Base-by-base conservation (phyloP, 2,329 filamentous ascomycete species). In the Aphanocladium album region DNA sequence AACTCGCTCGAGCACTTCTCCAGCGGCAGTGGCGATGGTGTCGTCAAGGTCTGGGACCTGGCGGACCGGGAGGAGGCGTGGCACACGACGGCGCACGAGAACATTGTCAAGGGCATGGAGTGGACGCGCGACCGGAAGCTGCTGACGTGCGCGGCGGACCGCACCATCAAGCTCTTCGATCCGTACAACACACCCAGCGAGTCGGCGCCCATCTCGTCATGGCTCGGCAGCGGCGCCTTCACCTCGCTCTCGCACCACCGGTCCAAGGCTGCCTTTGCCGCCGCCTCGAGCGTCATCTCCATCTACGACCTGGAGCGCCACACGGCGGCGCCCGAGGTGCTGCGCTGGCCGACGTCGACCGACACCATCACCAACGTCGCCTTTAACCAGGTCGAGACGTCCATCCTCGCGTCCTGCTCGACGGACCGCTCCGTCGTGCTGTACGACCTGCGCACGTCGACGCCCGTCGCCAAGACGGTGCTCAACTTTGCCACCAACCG, bases 351-450 rank as follows among this genome's bases (percentile, higher is more conserved):
- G 5, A 95, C 89, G 5, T 86, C 88, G 11, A 88, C 90, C 62
- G 95, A 96, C 74, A 98, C 95, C 4, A 95, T 98, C 74, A 96
- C 86, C 47, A 83, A 89, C 14, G 84, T 97, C 61, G 83, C 90
- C 46, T 96, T 98, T 79, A 99, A 98, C 77, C 89, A 96, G 71
- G 89, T 90, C 41, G 95, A 99, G 78, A 96, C 93, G 0, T 96
- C 91, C 0, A 85, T 99, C 47, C 79, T 99, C 33, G 95, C 88
- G 8, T 95, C 91, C 0, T 89, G 89, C 63, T 91, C 90, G 39
- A 90, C 88, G 11, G 95, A 99, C 72, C 86, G 93, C 64, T 90
- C 89, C 30, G 78, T 99, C 62, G 88, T 97, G 46, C 83, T 99
- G 63, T 98, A 97, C 75, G 95, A 99, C 72, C 81, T 98, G 50